phyloP scores from a whole-genome alignment of 2,329 filamentous ascomycete genomes.

The Fusarium nanum region DNA sequence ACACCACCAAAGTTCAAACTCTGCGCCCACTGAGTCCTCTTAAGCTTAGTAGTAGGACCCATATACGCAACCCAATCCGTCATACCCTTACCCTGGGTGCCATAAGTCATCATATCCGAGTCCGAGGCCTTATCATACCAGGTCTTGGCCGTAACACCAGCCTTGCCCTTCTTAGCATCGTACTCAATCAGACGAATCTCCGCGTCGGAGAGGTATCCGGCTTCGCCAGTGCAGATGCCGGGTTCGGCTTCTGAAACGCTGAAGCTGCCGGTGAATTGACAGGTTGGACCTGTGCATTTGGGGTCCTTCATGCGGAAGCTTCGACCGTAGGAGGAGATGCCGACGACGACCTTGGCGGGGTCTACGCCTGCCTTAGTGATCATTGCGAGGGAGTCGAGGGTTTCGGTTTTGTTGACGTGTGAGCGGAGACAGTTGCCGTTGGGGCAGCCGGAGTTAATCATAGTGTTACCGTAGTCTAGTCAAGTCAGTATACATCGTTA shows the following conservation, averaged over 20 bases:
- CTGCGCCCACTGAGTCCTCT: constrained; percentile 35
- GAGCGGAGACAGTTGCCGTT: constrained; percentile 51
- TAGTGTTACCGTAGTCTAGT: constrained; percentile 45
- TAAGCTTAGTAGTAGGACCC: constrained; percentile 42
- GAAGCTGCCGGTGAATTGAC: constrained; percentile 44
- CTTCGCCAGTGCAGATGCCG: constrained; percentile 42
- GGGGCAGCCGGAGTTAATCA: constrained; percentile 43
- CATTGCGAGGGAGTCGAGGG: constrained; percentile 51
- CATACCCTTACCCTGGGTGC: constrained; percentile 37
- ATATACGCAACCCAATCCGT: constrained; percentile 50
- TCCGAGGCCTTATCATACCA: constrained; percentile 42
- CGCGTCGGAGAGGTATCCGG: constrained; percentile 47
- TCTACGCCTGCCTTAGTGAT: constrained; percentile 52
- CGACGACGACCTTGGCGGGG: constrained; percentile 48
- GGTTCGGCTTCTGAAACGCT: constrained; percentile 39
- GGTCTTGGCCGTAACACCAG: constrained; percentile 24
- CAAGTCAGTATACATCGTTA: no score
- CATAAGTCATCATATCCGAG: constrained; percentile 43
- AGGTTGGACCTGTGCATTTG: constrained; percentile 42
- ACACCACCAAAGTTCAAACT: constrained; percentile 47
- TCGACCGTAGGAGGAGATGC: constrained; percentile 47
- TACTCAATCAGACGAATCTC: constrained; percentile 47
- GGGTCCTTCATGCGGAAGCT: constrained; percentile 46
- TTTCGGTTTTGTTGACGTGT: constrained; percentile 56
- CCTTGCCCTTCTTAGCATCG: constrained; percentile 33